Evolutionary conservation across 208 protist species (phyloP).

Genomic region (Jaenimonas drosophilae): DNA sequence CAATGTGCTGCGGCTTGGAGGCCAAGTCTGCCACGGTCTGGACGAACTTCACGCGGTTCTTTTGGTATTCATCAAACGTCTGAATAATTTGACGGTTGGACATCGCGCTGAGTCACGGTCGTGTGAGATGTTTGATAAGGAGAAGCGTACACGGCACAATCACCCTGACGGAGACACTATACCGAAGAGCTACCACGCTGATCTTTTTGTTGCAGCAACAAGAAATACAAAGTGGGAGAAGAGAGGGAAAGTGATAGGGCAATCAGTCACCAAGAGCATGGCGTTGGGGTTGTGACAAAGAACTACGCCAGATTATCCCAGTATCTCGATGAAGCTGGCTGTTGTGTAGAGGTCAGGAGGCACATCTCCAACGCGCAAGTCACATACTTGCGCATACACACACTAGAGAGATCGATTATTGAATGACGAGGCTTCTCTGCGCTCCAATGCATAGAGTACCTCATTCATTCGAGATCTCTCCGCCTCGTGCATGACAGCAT

Average conservation of each 20-base stretch:
- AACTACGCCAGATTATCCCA: too few species aligned
- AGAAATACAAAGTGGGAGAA: conserved; percentile 9
- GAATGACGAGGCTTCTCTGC: conserved; percentile 4
- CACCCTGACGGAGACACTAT: conserved; percentile 7
- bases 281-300: too few species aligned
- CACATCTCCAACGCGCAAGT: too few species aligned
- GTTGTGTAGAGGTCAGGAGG: too few species aligned
- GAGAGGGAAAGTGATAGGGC: background rate
- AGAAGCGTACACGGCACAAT: background rate
- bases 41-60: conserved; percentile 94
- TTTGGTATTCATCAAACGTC: conserved; percentile 97
- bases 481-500: conserved; percentile 33
- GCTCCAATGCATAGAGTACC: conserved; percentile 29
- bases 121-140: background rate
- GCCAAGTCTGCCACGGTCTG: conserved; percentile 94
- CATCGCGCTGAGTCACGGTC: conserved; percentile 16
- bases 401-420: too few species aligned
- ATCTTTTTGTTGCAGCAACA: background rate
- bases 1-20: conserved; percentile 95
- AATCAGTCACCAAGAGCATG: too few species aligned
- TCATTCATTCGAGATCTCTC: conserved; percentile 47
- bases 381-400: too few species aligned
- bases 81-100: conserved; percentile 90
- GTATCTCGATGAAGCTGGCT: too few species aligned
- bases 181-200: background rate